Percentiles rank a stretch among this genome's conserved stretches.
phyloP scores from a whole-genome alignment of 2,329 filamentous ascomycete genomes.

The Venturia effusa region DNA sequence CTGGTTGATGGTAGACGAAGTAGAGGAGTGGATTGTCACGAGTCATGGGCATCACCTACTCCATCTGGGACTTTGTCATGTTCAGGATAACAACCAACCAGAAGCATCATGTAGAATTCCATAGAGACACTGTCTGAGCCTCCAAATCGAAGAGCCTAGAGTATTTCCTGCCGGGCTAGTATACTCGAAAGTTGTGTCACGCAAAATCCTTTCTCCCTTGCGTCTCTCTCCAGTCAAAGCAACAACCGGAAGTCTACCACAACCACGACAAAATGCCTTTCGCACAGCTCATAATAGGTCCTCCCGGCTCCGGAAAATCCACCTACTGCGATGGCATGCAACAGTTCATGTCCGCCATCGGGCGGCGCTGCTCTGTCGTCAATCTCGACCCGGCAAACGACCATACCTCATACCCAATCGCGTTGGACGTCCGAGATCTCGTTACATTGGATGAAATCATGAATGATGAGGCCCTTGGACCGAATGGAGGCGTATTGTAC shows the following conservation, averaged over 20 bases:
- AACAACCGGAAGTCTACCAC: not conserved
- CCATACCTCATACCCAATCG: constrained; percentile 75
- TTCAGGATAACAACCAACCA: no score
- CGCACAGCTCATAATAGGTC: constrained; percentile 81
- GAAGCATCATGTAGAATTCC: no score
- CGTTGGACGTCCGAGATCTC: constrained; percentile 80
- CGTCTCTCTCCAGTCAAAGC: not conserved
- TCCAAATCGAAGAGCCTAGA: no score
- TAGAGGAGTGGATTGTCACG: no score
- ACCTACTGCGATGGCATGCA: constrained; percentile 99
- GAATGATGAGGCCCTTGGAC: constrained; percentile 76
- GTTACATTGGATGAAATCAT: constrained; percentile 92
- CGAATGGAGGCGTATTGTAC: constrained; percentile 86
- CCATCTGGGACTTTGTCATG: no score
- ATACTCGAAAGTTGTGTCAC: no score
- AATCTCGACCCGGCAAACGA: constrained; percentile 98
- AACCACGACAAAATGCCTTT: constrained; percentile 37
- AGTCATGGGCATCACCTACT: no score
- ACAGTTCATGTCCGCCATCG: constrained; percentile 93
- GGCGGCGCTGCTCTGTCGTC: constrained; percentile 85
- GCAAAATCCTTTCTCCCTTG: not conserved
- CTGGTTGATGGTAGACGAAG: no score
- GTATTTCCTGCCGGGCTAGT: no score
- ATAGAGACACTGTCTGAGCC: no score
- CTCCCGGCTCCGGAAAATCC: constrained; percentile 89